Evolutionary conservation across 2,329 filamentous ascomycete genomes (phyloP), one percentile per base, ranked within the genome.

Genomic region (Fusarium gaditjirri): DNA sequence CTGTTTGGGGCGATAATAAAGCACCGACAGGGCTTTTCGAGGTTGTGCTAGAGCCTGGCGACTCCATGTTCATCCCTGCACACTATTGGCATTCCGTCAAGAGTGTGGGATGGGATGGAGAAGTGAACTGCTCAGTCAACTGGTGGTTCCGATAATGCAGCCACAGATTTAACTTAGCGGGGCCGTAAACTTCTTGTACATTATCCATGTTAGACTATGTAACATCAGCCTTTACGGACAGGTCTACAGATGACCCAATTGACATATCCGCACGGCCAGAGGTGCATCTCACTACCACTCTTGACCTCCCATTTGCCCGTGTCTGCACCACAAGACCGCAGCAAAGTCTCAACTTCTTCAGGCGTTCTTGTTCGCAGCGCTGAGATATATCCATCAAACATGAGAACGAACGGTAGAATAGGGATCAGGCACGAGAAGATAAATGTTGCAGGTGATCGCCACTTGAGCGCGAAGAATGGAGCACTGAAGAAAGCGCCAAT

Each of bases 351-450:
- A 9, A 93, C 87, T 80, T 94, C 93, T 19, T 87, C 85, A 0
- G 90, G 85, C 8, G 88, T 92, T 61, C 92, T 86, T 11, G 91
- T 93, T 46, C 93, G 84, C 72, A 94, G 78, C 42, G 88, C 88
- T 14, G 90, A 93, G 52, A 94, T 85, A 63, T 89, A 83, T 5
- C 92, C 92, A 79, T 94, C 93, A 75, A 92, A 91, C 1, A 89
- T 85, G 23, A 93, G 81, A 13, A 93, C 88, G 66, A 92, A 87
- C 0, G 92, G 92, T 21, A 94, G 80, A 17, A 94, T 81, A 0
- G 92, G 92, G 12, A 93, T 76, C 5, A 89, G 68, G 75, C 91
- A 94, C 9, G 90, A 90, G 76, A 91, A 92, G 73, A 93, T 82
- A 13, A 93, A 81, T 36, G 87, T 86, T n/a, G 82, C 60, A 6